A percentile compares a stretch with the other conserved stretches of the same genome.
These are phyloP conservation scores for Colletotrichum kahawae DNA, from an alignment of 2,329 filamentous ascomycete genomes.

Conservation along the genomic window DNA sequence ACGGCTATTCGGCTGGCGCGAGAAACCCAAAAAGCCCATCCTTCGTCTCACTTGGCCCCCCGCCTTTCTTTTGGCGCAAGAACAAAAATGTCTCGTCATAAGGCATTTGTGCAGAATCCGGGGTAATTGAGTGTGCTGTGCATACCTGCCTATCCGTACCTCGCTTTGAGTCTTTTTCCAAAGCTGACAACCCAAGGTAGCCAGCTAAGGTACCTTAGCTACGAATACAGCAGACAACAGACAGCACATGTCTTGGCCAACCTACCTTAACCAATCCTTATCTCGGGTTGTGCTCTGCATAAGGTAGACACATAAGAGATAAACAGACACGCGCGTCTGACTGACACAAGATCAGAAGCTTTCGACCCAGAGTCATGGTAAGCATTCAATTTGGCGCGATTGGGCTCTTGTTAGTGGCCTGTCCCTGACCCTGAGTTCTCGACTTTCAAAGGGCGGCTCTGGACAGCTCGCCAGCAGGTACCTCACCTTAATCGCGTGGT, in stretches of 20 bases:
- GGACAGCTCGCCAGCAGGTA: background rate
- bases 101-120: slow-evolving; percentile 9
- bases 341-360: background rate
- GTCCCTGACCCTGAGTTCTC: background rate
- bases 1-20: slow-evolving; percentile 41
- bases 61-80: background rate
- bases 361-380: background rate
- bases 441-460: background rate
- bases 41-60: slow-evolving; percentile 35
- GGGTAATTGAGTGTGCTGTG: background rate
- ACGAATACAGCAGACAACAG: background rate
- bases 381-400: background rate
- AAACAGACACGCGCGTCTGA: background rate
- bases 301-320: background rate
- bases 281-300: background rate
- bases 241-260: background rate
- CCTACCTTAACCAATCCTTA: background rate
- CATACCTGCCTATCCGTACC: background rate
- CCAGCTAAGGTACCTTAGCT: background rate
- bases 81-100: slow-evolving; percentile 2
- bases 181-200: background rate
- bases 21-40: slow-evolving; percentile 35
- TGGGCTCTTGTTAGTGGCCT: background rate
- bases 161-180: background rate
- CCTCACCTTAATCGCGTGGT: background rate